Percentiles rank a stretch among this genome's conserved stretches.
Conservation (phyloP, 495 filamentous ascomycete genomes). For the Lasiosphaeria ovina region DNA sequence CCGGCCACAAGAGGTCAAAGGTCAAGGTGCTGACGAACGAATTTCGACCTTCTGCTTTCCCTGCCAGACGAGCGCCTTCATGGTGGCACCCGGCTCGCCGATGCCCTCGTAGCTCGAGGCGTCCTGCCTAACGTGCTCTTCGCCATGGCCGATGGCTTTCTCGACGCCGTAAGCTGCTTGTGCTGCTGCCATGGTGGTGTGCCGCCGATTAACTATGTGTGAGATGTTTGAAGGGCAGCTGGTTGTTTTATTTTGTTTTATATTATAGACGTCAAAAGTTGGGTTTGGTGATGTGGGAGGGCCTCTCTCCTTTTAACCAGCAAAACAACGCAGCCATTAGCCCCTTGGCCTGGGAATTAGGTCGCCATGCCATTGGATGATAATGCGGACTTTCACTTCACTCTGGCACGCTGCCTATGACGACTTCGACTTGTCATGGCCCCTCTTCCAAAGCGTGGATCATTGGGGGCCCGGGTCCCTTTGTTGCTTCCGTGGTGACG, state of each 20-base stretch:
- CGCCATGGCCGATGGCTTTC: slow-evolving; percentile 62
- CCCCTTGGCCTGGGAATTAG: no score
- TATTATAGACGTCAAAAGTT: neutral
- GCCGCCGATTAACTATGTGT: neutral
- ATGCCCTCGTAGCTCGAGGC: slow-evolving; percentile 48
- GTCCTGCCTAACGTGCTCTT: slow-evolving; percentile 59
- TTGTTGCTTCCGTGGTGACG: neutral
- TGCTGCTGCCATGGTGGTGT: slow-evolving; percentile 51
- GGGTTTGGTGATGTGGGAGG: neutral
- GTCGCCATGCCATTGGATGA: no score
- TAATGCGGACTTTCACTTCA: no score
- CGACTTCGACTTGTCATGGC: neutral
- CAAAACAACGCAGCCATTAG: no score
- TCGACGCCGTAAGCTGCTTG: slow-evolving; percentile 65
- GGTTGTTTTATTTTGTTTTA: neutral
- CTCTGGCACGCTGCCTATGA: neutral
- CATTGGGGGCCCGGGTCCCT: no score
- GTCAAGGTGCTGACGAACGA: slow-evolving; percentile 29
- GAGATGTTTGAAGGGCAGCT: neutral
- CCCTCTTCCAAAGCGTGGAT: no score
- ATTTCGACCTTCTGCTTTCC: slow-evolving; percentile 66
- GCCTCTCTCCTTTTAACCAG: no score
- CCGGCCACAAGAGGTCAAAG: neutral
- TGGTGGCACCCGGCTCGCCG: slow-evolving; percentile 49
- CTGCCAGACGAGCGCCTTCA: slow-evolving; percentile 73